Conservation (phyloP, 768 basidiomycete species). For the Boletus tylopilopsis region DNA sequence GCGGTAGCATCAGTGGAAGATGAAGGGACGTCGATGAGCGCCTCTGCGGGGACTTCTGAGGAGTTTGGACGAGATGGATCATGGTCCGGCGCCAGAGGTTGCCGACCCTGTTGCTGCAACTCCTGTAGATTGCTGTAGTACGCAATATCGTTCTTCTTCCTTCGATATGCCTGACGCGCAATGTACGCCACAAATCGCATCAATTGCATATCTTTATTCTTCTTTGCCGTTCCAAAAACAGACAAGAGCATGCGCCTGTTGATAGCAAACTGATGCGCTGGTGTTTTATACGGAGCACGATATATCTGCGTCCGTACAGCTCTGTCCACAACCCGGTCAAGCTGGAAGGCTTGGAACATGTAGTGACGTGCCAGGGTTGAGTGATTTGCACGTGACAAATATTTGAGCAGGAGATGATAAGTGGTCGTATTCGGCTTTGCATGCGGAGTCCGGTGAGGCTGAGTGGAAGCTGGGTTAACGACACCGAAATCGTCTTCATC, state of each 20-base stretch:
- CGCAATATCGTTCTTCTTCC: constrained; percentile 46
- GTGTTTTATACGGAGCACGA: constrained; percentile 30
- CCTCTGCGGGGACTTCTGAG: background rate
- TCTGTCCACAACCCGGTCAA: constrained; percentile 38
- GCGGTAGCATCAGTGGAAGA: background rate
- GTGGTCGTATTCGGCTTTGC: constrained; percentile 65
- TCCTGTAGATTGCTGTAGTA: constrained; percentile 38
- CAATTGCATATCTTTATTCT: constrained; percentile 53
- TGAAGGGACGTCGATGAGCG: background rate
- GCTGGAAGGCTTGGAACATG: constrained; percentile 46
- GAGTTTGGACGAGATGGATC: constrained; percentile 12
- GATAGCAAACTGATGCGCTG: constrained; percentile 51
- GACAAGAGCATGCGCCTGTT: constrained; percentile 55
- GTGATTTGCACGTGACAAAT: constrained; percentile 48
- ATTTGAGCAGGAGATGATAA: constrained; percentile 57
- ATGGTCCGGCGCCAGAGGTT: constrained; percentile 20
- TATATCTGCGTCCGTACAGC: constrained; percentile 34
- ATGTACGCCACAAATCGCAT: constrained; percentile 57
- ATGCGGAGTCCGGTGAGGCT: constrained; percentile 35
- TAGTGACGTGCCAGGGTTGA: constrained; percentile 63
- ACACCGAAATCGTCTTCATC: constrained; percentile 58
- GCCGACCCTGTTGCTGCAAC: constrained; percentile 21
- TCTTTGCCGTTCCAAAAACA: constrained; percentile 55
- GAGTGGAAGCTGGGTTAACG: constrained; percentile 35
- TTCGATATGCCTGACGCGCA: constrained; percentile 41